Evolutionary conservation across 768 basidiomycete genomes (phyloP), one percentile per base, ranked within the genome.

Genomic region (Termitomyces sp.): DNA sequence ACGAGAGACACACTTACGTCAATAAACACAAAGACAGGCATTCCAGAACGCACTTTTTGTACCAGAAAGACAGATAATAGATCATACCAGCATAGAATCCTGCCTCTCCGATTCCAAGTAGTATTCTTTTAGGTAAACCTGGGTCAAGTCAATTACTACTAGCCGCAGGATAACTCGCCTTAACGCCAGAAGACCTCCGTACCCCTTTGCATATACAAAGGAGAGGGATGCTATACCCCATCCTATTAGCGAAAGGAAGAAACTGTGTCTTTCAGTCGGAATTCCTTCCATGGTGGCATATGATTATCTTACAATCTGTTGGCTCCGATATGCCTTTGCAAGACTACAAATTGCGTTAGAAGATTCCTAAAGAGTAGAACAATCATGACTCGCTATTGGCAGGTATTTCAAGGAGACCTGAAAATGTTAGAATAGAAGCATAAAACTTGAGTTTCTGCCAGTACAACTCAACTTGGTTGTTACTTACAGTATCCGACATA

Each of bases 61-160:
- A 82, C 82, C 82, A 84, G 66, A 84, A 84, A 0, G 82, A 83
- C 28, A 83, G 66, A 61, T 84, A 84, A 58, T 84, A 84, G 5
- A 84, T 82, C 78, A 83, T 79, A 7, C 82, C 82, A 0, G 81
- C 81, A 57, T 83, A 83, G 58, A 78, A 84, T 1, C 82, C 82
- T 0, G 81, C 81, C 62, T 84, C 82, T 11, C 82, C 82, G n/a
- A 84, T 82, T 8, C 82, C 82, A 62, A 83, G 69, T 4, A 83
- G 66, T 2, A 84, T 78, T n/a, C 82, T 62, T 30, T 5, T 33
- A n/a, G 9, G 1, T n/a, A 20, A 5, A 22, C 13, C 5, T 44
- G 36, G 35, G 55, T 16, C 33, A 3, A 35, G 48, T 6, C 28
- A 14, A 18, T 36, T 6, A 9, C 6, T 24, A 28, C 18, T 26